Conservation (phyloP, 1,284 basidiomycete species). For the Fomitopsis betulina region DNA sequence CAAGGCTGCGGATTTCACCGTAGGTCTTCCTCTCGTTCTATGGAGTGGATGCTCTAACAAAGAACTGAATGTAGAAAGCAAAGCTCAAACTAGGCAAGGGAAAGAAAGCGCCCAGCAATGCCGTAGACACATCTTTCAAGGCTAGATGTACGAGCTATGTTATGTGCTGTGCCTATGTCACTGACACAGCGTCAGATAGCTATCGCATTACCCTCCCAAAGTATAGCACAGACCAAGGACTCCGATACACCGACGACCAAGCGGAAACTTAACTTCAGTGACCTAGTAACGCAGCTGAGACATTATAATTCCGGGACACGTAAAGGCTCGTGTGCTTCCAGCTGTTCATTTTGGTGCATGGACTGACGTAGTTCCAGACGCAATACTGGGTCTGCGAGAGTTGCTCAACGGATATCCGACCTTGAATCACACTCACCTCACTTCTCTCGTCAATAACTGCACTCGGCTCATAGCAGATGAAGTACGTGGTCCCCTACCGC, state of each 20-base stretch:
- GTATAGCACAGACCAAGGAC: conserved; percentile 56
- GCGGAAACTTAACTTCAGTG: conserved; percentile 72
- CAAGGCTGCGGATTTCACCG: conserved; percentile 85
- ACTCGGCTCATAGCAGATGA: conserved; percentile 80
- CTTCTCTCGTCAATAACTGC: conserved; percentile 62
- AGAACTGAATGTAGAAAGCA: conserved; percentile 64
- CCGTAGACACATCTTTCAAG: conserved; percentile 94
- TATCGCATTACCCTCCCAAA: conserved; percentile 87
- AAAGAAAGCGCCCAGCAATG: conserved; percentile 81
- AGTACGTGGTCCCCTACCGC: conserved; percentile 34
- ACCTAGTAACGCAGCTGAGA: conserved; percentile 76
- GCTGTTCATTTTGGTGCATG: too few species aligned
- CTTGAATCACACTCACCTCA: conserved; percentile 53
- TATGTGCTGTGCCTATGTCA: background rate
- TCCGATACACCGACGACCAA: conserved; percentile 63
- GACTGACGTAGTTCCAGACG: conserved; percentile 44
- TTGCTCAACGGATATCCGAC: conserved; percentile 66
- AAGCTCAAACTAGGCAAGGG: conserved; percentile 96
- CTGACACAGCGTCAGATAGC: conserved; percentile 42
- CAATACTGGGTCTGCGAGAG: conserved; percentile 79
- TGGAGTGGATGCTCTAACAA: background rate
- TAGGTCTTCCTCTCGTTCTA: conserved; percentile 28
- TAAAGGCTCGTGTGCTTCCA: conserved; percentile 45
- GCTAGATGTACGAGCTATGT: conserved; percentile 62
- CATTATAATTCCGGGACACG: conserved; percentile 80